Conservation (phyloP, 371 early-diverging fungal genomes). For the Rhizomucor pusillus region DNA sequence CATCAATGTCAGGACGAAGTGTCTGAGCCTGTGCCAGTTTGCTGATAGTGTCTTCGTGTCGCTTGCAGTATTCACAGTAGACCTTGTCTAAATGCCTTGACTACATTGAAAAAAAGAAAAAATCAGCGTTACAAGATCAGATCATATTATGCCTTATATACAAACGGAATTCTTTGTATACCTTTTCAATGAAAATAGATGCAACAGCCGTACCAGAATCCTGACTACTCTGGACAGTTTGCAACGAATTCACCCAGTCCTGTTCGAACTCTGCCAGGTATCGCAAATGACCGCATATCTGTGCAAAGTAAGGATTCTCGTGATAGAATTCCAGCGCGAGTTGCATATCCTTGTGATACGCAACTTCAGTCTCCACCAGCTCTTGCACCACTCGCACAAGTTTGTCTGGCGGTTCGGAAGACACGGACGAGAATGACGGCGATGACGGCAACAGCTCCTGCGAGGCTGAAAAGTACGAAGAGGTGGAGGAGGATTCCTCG, state of each 20-base stretch:
- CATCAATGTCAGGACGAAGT: constrained; percentile 4
- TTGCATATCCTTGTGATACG: constrained; percentile 64
- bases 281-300: background rate
- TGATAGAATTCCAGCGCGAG: constrained; percentile 57
- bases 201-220: too few relatives aligned
- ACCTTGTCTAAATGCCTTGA: constrained; percentile 52
- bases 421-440: background rate
- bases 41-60: constrained; percentile 65
- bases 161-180: too few relatives aligned
- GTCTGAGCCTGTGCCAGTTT: constrained; percentile 29
- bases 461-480: too few relatives aligned
- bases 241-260: too few relatives aligned
- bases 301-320: background rate
- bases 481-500: too few relatives aligned
- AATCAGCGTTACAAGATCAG: too few relatives aligned
- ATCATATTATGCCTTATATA: too few relatives aligned
- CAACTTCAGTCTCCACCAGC: constrained; percentile 66
- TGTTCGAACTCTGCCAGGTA: too few relatives aligned
- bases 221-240: too few relatives aligned
- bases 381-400: constrained; percentile 50
- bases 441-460: constrained; percentile 1
- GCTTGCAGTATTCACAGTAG: constrained; percentile 77
- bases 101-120: too few relatives aligned
- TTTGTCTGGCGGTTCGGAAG: background rate
- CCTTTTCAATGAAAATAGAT: too few relatives aligned